Evolutionary conservation across 1,284 basidiomycete species (phyloP).

Genomic region (Anthracocystis walkeri): DNA sequence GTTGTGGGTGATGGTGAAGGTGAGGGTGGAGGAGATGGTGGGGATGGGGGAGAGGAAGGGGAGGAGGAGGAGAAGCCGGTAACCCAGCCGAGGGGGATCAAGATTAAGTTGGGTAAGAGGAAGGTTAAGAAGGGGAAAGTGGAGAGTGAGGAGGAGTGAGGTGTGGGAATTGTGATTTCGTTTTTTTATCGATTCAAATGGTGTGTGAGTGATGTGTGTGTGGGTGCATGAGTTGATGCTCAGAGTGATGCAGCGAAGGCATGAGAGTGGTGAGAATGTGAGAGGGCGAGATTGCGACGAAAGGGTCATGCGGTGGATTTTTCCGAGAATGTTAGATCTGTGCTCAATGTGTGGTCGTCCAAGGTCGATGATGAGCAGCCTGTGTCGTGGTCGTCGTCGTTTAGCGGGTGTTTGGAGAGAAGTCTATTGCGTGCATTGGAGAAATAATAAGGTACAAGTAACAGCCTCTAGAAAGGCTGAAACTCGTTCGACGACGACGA

Average conservation of each 20-base stretch:
- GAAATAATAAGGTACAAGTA: neutral
- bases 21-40: conserved; percentile 22
- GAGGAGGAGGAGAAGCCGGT: conserved; percentile 40
- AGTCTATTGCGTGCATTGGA: neutral
- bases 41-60: conserved; percentile 26
- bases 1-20: conserved; percentile 10
- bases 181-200: neutral
- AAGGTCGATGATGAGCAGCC: neutral
- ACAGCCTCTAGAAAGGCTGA: conserved; percentile 15
- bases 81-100: conserved; percentile 39
- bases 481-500: conserved; percentile 18
- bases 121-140: conserved; percentile 24
- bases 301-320: too few species aligned
- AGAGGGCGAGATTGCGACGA: too few species aligned
- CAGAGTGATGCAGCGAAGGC: too few species aligned
- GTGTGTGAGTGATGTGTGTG: neutral
- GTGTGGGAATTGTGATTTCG: neutral
- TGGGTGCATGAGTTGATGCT: neutral
- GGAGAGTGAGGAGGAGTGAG: conserved; percentile 38
- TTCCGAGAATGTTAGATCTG: too few species aligned
- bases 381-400: neutral
- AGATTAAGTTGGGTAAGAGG: conserved; percentile 53
- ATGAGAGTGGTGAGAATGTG: too few species aligned
- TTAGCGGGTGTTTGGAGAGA: neutral
- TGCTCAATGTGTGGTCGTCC: too few species aligned